Evolutionary conservation across 2,329 filamentous ascomycete genomes (phyloP), one percentile per base, ranked within the genome.

Genomic region (Arthroderma uncinatum): DNA sequence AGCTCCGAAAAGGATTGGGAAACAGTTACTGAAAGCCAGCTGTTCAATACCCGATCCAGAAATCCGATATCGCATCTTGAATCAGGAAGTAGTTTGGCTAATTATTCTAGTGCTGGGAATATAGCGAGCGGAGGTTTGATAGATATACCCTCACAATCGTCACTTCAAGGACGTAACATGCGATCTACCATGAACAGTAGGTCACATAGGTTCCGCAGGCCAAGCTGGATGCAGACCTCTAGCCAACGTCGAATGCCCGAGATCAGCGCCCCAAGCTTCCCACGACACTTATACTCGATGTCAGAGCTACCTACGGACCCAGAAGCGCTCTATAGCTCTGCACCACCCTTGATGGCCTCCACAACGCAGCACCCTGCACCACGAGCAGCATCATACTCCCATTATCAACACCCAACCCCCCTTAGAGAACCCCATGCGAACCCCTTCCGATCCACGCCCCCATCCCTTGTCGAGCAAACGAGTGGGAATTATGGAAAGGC

Each of bases 61-160:
- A 56, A 53, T 5, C 23, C 42, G 14, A 34, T 62, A 28, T 36
- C 55, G 9, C 56, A 57, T 1, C 37, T 56, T 8, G 56, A 60
- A 12, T 65, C 64, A 23, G 64, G 63, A 30, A 63, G 63, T 53
- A 66, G 64, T 37, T 50, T 67, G 30, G 64, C 64, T 16, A 60
- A 66, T 54, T 63, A 60, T 34, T 66, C 65, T 23, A 65, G 64
- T 34, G 62, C 59, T 54, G 63, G 57, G 14, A 64, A 59, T 53
- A 47, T 61, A 25, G 58, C 57, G 21, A 58, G 55, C 39, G 52
- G 28, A 55, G 25, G 55, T 21, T n/a, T 44, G 19, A 48, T 55
- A 10, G 37, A 23, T 16, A 25, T 39, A 53, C 10, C 36, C 30
- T 39, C 33, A 2, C 30, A 25, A 12, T 10, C 42, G 9, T 14